Percentiles rank a stretch among this genome's conserved stretches.
These are phyloP conservation scores for Blastocystis sp. DNA, from an alignment of 352 stramenopile genomes.

Conservation along the genomic window DNA sequence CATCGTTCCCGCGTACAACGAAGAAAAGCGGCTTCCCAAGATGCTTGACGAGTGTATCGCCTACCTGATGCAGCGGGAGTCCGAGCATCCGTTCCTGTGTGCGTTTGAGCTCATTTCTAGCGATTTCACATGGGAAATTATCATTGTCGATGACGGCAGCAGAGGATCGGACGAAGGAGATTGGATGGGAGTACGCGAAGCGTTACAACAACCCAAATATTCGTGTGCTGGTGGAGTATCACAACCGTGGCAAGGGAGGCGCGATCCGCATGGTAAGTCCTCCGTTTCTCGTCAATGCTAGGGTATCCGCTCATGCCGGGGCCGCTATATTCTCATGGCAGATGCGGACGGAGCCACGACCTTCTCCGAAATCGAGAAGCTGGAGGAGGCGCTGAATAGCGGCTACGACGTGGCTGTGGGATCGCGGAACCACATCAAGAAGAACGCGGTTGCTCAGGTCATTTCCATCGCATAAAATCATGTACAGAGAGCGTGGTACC, in stretches of 20 bases:
- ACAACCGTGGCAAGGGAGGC: constrained; percentile 86
- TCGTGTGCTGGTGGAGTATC: constrained; percentile 78
- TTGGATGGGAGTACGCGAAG: constrained; percentile 75
- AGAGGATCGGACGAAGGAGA: constrained; percentile 79
- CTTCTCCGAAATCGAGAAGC: constrained; percentile 79
- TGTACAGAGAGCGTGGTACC: constrained; percentile 77
- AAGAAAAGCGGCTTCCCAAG: constrained; percentile 79
- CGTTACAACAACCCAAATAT: constrained; percentile 75
- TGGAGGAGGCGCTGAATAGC: constrained; percentile 75
- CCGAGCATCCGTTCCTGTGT: constrained; percentile 71
- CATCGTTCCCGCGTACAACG: constrained; percentile 84
- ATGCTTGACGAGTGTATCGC: constrained; percentile 79
- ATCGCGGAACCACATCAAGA: constrained; percentile 83
- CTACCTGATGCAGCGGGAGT: constrained; percentile 77
- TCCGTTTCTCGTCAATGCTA: constrained; percentile 60
- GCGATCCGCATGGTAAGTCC: constrained; percentile 76
- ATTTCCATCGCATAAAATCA: constrained; percentile 48
- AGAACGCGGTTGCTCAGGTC: constrained; percentile 79
- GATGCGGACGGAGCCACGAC: constrained; percentile 87
- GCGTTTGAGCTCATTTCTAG: background rate
- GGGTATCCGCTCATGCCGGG: constrained; percentile 80
- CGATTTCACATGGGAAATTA: constrained; percentile 80
- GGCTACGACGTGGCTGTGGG: constrained; percentile 79
- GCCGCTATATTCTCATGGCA: constrained; percentile 81
- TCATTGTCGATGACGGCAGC: constrained; percentile 88